These are phyloP conservation scores for Boletus subcaerulescens DNA, from an alignment of 768 basidiomycete species.

Conservation along the genomic window DNA sequence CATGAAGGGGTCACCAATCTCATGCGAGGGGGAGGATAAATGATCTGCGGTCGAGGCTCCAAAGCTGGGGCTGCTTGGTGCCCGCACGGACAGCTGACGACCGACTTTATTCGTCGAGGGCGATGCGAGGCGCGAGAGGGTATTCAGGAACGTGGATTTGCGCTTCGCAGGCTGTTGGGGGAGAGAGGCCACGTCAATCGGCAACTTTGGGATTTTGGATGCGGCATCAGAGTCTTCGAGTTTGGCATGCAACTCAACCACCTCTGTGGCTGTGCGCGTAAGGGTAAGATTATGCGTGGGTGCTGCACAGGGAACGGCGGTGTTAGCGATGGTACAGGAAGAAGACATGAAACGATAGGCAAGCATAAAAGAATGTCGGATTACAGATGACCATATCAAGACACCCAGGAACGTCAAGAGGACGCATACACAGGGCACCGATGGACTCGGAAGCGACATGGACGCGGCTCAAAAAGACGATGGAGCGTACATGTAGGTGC, in stretches of 20 bases:
- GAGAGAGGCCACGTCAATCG: conserved; percentile 54
- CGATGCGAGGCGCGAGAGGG: conserved; percentile 79
- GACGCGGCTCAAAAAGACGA: conserved; percentile 19
- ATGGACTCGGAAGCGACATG: conserved; percentile 26
- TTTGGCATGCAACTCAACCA: conserved; percentile 80
- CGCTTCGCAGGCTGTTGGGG: conserved; percentile 58
- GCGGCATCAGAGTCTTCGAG: conserved; percentile 62
- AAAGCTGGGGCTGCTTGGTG: conserved; percentile 29
- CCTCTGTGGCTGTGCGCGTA: conserved; percentile 70
- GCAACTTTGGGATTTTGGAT: conserved; percentile 56
- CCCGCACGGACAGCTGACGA: conserved; percentile 39
- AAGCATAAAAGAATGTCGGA: conserved; percentile 11
- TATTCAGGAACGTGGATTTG: conserved; percentile 83
- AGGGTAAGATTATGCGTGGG: conserved; percentile 89
- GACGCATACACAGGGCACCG: conserved; percentile 21
- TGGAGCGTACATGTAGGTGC: conserved; percentile 15
- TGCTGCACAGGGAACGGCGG: conserved; percentile 45
- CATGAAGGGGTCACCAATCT: conserved; percentile 61
- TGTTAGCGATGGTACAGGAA: conserved; percentile 26
- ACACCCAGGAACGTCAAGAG: conserved; percentile 16
- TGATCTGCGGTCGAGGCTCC: conserved; percentile 34
- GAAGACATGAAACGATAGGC: conserved; percentile 15
- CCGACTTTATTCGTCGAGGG: conserved; percentile 56
- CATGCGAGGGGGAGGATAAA: conserved; percentile 50
- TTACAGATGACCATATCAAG: conserved; percentile 11